Base-by-base conservation (phyloP, 2,329 filamentous ascomycete genomes). In the Chaetomiaceae sp. region DNA sequence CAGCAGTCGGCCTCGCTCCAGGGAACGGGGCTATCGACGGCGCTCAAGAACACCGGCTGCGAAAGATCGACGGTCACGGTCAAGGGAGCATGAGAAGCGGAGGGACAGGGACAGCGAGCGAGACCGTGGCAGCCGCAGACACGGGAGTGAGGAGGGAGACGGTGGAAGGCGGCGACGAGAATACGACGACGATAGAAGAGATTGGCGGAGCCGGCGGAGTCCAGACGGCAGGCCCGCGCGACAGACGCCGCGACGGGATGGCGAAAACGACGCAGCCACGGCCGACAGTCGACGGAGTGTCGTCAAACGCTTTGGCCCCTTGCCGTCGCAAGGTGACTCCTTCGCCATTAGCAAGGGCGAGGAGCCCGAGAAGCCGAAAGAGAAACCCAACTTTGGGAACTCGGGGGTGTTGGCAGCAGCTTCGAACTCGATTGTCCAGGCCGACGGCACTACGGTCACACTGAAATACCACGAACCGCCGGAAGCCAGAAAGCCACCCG, bases 391-490 rank as follows among this genome's bases (percentile, higher is more conserved):
- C 66, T 95, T 85, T 65, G 79, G 77, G 17, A 79, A 75, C 27
- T 89, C 89, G 0, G 93, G 93, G 22, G 73, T 85, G 7, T 74
- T 98, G 15, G 93, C 93, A 3, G 88, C 89, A 36, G 89, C 88
- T 54, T 89, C 89, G 42, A 97, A 98, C 64, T 72, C 79, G 2
- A 66, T 83, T 15, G 81, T 81, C 7, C 81, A 94, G 52, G 79
- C 79, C 20, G 81, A 81, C 58, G 88, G 87, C 47, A 84, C 82
- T 3, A 76, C 77, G 18, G 82, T 95, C 45, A 81, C 88, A 3
- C 78, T 98, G 38, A 97, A 97, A 71, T 98, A 98, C 66, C 87
- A 96, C 68, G 93, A 98, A 67, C 93, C 93, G 1, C 71, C 88
- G 10, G 93, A 98, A 70, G 88, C 91, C 40, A 85, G 93, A 49